Conservation (phyloP, 331 rosid species). For the Rhamnella rubrinervis region DNA sequence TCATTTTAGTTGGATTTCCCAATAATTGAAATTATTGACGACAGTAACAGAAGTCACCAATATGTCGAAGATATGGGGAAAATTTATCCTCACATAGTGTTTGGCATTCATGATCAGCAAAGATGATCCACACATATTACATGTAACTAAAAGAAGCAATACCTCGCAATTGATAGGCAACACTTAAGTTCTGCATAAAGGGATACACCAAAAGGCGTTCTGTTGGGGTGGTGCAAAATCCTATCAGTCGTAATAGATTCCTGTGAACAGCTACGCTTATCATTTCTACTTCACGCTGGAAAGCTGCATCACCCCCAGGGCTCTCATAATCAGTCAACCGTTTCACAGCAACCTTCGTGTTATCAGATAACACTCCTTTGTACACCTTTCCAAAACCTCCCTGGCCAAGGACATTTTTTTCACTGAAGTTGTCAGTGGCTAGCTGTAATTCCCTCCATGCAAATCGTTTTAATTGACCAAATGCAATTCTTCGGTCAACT, state of each 20-base stretch:
- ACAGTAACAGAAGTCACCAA: too few relatives aligned
- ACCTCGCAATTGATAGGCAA: conserved; percentile 89
- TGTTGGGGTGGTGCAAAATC: conserved; percentile 86
- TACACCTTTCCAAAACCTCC: conserved; percentile 99
- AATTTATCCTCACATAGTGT: neutral
- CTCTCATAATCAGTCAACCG: conserved; percentile 87
- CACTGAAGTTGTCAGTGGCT: conserved; percentile 83
- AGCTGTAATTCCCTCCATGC: conserved; percentile 87
- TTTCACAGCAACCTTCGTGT: conserved; percentile 85
- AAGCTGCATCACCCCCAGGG: conserved; percentile 92
- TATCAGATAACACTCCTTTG: conserved; percentile 81
- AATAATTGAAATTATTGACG: too few relatives aligned
- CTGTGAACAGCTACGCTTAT: conserved; percentile 92
- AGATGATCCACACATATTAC: neutral
- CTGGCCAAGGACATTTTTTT: conserved; percentile 88
- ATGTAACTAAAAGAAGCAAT: conserved; percentile 1
- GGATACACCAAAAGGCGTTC: conserved; percentile 94
- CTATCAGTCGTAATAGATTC: conserved; percentile 78
- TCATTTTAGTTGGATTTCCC: too few relatives aligned
- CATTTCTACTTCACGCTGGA: conserved; percentile 98
- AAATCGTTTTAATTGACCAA: conserved; percentile 87
- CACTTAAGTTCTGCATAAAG: conserved; percentile 93
- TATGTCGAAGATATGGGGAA: too few relatives aligned
- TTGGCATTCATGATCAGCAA: neutral
- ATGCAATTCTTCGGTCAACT: conserved; percentile 84